These are phyloP conservation scores for Trametes maxima DNA, from an alignment of 768 basidiomycete species.

Conservation along the genomic window DNA sequence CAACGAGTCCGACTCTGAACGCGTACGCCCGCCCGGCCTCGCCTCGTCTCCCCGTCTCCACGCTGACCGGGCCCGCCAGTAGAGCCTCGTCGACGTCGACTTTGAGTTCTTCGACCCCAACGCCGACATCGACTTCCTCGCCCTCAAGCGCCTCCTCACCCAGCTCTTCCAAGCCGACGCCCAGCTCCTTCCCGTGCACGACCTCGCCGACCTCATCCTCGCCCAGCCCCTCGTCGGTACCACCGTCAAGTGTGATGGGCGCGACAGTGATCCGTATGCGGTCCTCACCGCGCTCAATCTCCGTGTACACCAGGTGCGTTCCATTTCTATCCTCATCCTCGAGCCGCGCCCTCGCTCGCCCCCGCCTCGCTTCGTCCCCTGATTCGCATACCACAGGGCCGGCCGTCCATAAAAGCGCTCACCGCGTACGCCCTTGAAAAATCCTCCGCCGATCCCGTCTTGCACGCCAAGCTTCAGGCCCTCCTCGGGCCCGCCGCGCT, in stretches of 20 bases:
- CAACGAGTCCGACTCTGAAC: slow-evolving; percentile 26
- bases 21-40: slow-evolving; percentile 12
- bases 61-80: slow-evolving; percentile 30
- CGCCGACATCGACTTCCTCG: slow-evolving; percentile 80
- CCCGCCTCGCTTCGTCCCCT: not conserved
- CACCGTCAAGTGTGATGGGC: slow-evolving; percentile 90
- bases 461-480: slow-evolving; percentile 55
- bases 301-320: slow-evolving; percentile 60
- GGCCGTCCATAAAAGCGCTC: slow-evolving; percentile 71
- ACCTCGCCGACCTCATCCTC: slow-evolving; percentile 79
- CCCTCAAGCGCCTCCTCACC: slow-evolving; percentile 70
- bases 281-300: slow-evolving; percentile 85
- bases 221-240: slow-evolving; percentile 78
- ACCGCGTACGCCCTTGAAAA: slow-evolving; percentile 70
- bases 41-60: not conserved
- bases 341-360: not conserved
- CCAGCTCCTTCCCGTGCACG: slow-evolving; percentile 65
- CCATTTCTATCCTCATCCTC: slow-evolving; percentile 1
- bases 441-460: slow-evolving; percentile 47
- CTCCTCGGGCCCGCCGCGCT: slow-evolving; percentile 45
- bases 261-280: slow-evolving; percentile 89
- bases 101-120: slow-evolving; percentile 95
- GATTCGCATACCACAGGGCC: slow-evolving; percentile 48
- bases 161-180: slow-evolving; percentile 81
- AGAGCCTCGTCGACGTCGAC: slow-evolving; percentile 79